These are phyloP conservation scores for Cystobasidium tubakii DNA, from an alignment of 768 basidiomycete genomes.

Conservation along the genomic window DNA sequence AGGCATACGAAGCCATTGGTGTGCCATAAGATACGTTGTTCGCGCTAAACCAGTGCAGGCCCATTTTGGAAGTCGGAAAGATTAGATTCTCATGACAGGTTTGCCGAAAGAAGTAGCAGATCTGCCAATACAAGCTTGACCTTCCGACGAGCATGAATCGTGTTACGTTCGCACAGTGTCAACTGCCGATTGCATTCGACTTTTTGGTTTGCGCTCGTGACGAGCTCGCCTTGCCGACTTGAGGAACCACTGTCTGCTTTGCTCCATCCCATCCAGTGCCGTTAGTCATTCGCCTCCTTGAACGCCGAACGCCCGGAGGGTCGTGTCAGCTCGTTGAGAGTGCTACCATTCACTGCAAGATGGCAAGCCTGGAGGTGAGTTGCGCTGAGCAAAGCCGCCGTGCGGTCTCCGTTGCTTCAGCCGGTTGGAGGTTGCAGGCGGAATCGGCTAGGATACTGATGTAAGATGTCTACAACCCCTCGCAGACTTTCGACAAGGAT, in stretches of 20 bases:
- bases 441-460: neutral
- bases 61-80: no score
- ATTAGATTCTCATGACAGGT: no score
- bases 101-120: no score
- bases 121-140: no score
- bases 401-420: neutral
- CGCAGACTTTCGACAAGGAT: constrained; percentile 70
- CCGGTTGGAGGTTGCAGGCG: neutral
- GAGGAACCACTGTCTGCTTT: neutral
- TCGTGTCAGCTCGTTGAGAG: no score
- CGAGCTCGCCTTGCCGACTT: neutral
- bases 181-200: no score
- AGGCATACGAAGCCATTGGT: neutral
- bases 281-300: neutral
- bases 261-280: neutral
- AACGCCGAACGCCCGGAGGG: no score
- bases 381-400: neutral
- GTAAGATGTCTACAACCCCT: neutral
- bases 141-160: no score
- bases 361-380: constrained; percentile 34
- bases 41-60: no score
- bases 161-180: no score
- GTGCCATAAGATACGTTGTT: neutral
- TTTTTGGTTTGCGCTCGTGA: no score
- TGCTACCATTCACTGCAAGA: no score